Evolutionary conservation across 441 rosid genomes (phyloP).

Genomic region (Pelargonium australe): DNA sequence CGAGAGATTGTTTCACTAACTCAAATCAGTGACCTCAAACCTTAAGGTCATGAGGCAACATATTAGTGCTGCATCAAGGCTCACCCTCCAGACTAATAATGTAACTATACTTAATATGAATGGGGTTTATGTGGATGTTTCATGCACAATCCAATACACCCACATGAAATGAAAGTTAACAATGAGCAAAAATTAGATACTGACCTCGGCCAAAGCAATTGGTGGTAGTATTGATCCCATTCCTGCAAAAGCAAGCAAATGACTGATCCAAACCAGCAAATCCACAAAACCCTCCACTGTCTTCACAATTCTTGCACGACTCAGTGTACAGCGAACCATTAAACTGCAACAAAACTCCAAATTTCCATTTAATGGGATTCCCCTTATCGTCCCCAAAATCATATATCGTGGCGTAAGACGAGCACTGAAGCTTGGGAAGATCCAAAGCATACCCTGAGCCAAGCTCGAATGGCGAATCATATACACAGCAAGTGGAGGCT

Average conservation of each 20-base stretch:
- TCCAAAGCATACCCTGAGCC: slow-evolving; percentile 46
- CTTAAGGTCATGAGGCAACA: no score
- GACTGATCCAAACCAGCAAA: slow-evolving; percentile 52
- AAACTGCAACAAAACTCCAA: slow-evolving; percentile 47
- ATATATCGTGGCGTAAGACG: slow-evolving; percentile 48
- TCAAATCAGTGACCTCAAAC: no score
- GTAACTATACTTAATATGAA: not conserved
- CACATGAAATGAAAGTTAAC: not conserved
- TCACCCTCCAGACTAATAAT: not conserved
- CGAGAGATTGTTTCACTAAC: no score
- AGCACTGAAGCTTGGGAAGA: slow-evolving; percentile 61
- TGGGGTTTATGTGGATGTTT: no score
- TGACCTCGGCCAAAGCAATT: slow-evolving; percentile 53
- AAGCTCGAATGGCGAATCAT: slow-evolving; percentile 44
- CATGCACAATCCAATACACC: no score
- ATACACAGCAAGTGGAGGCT: slow-evolving; percentile 51
- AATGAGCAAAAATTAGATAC: slow-evolving; percentile 9
- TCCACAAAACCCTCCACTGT: slow-evolving; percentile 64
- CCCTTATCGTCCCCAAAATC: slow-evolving; percentile 52
- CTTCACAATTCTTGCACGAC: slow-evolving; percentile 52
- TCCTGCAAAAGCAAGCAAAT: slow-evolving; percentile 57
- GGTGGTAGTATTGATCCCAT: slow-evolving; percentile 46
- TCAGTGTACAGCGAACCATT: slow-evolving; percentile 36
- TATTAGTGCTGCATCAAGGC: not conserved
- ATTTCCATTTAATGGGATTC: slow-evolving; percentile 59